These are phyloP conservation scores for Oryza glumipatula DNA, from an alignment of 176 grass and related monocot genomes.

Conservation along the genomic window DNA sequence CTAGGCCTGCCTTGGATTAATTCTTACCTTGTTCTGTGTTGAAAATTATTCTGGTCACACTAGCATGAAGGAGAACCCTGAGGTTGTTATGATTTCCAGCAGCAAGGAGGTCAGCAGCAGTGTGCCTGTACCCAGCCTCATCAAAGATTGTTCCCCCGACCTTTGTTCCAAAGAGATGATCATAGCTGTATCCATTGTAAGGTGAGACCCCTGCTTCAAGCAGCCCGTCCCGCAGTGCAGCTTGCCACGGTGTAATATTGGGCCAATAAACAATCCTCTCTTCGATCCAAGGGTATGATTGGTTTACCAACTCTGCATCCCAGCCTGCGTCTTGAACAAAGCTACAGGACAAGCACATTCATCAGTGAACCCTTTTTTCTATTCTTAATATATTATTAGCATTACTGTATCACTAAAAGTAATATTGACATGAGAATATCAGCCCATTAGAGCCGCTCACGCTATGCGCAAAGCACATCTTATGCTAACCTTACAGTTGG, in stretches of 20 bases:
- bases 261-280: constrained; percentile 83
- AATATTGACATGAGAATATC: constrained; percentile 4
- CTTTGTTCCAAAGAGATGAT: constrained; percentile 88
- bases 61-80: constrained; percentile 77
- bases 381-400: background rate
- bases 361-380: background rate
- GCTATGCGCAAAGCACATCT: too few species aligned
- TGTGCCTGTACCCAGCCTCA: constrained; percentile 73
- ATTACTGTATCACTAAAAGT: background rate
- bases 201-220: constrained; percentile 81
- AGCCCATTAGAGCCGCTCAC: too few species aligned
- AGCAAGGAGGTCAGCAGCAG: constrained; percentile 84
- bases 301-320: constrained; percentile 81
- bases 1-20: constrained; percentile 22
- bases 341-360: constrained; percentile 42
- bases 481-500: background rate
- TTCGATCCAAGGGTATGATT: constrained; percentile 90
- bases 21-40: constrained; percentile 49
- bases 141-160: constrained; percentile 89
- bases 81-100: constrained; percentile 65
- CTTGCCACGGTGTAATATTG: constrained; percentile 82
- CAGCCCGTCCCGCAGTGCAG: constrained; percentile 70
- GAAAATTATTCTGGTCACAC: constrained; percentile 73
- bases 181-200: constrained; percentile 88
- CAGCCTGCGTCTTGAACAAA: constrained; percentile 69